Evolutionary conservation across 2,329 filamentous ascomycete species (phyloP).

Genomic region (Teratosphaeria epicoccoides): DNA sequence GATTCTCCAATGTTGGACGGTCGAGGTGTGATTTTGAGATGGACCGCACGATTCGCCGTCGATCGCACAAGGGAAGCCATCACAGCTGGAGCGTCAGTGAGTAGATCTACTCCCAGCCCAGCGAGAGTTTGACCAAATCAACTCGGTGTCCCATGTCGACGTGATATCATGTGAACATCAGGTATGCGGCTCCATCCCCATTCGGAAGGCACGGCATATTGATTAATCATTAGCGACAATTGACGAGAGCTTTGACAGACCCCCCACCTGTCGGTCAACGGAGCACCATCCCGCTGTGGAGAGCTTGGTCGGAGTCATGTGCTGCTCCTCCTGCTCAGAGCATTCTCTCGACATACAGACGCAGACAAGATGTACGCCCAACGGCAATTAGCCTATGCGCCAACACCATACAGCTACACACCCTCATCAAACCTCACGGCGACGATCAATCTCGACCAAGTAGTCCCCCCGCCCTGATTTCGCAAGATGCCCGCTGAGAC

Average conservation of each 20-base stretch:
- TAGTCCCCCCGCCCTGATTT: constrained; percentile 27
- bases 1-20: constrained; percentile 39
- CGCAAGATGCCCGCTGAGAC: neutral
- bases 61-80: constrained; percentile 16
- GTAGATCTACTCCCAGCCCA: too few species aligned
- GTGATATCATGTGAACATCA: too few species aligned
- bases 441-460: constrained; percentile 88
- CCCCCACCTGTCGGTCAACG: too few species aligned
- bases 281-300: too few species aligned
- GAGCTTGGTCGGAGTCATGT: neutral
- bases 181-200: too few species aligned
- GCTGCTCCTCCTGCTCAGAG: too few species aligned
- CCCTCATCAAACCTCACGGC: constrained; percentile 73
- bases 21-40: constrained; percentile 37
- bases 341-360: neutral
- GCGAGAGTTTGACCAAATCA: too few species aligned
- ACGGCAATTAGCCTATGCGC: constrained; percentile 65
- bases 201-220: neutral
- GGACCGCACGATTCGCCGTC: constrained; percentile 34
- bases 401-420: constrained; percentile 82
- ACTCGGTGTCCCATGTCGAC: too few species aligned
- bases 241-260: neutral
- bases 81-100: too few species aligned
- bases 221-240: neutral
- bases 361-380: constrained; percentile 35